Base-by-base conservation (phyloP, 2,329 filamentous ascomycete species). In the Neonectria magnoliae region DNA sequence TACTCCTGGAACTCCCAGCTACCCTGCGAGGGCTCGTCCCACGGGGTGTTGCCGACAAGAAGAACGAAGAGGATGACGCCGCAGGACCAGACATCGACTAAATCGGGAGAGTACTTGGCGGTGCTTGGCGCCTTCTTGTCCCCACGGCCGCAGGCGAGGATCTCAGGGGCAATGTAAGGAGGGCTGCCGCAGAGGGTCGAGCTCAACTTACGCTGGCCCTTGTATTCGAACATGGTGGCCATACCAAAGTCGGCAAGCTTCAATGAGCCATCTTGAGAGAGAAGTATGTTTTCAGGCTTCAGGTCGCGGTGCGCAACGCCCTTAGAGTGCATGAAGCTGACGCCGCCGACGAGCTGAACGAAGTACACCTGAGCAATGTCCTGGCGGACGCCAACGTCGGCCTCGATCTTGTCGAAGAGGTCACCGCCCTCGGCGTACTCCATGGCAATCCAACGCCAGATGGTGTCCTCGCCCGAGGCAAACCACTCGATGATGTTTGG, bases 401-500 rank as follows among this genome's bases (percentile, higher is more conserved):
- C 94, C 81, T 99, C 97, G 73, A 99, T 98, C 84, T 99, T 99
- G 88, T 99, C 96, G 79, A 99, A 99, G 8, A 99, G 85, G 77
- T 99, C 96, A 11, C 96, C 96, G 45, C 96, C 96, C 73, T 97
- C 93, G 50, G 96, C 96, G 71, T 93, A 91, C 80, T 99, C 96
- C 94, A 99, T 98, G 42, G 94, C 95, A 72, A 99, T 97, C 96
- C 96, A 99, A 72, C 92, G 89, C 95, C 96, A 99, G 18, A 90
- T 82, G 0, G 85, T 75, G 77, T 99, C 94, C 78, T 98, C 93
- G 59, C 94, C 95, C 2, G 91, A 92, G 45, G 91, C 90, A 73
- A 97, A 94, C 86, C 93, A 98, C 76, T 93, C 91, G 74, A 99
- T 98, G 69, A 99, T 91, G 79, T 99, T 97, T 58, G 91, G 89